Base-by-base conservation (phyloP, 2,329 filamentous ascomycete species). In the Aspergillus aculeatinus region DNA sequence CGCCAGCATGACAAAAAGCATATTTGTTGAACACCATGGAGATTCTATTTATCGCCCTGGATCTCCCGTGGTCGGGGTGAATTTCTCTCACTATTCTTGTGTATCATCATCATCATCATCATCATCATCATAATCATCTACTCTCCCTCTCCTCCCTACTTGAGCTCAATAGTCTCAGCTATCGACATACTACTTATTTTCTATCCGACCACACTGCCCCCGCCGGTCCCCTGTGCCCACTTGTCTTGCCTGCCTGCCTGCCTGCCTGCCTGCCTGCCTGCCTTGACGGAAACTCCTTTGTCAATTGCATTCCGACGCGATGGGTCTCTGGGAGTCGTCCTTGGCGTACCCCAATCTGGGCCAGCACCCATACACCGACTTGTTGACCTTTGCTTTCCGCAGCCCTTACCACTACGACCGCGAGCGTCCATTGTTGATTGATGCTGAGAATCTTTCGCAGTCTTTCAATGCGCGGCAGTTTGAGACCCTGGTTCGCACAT, bases 371-470 rank as follows among this genome's bases (percentile, higher is more conserved):
- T 73, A 74, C 63, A 74, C 72, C 48, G 78, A 80, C 66, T 69
- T 80, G 55, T 65, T 80, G 56, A 76, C 73, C 48, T 80, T 79
- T 64, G 73, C 74, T 7, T 78, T 80, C 59, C 68, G 67, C 44
- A 71, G 72, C 14, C 70, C 75, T 14, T 65, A 66, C 14, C 60
- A 63, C 21, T 78, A 76, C 60, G 74, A 77, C 51, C 66, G 68
- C 23, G 64, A 73, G n/a, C 72, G 71, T 55, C 77, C 75, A 12
- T 59, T 81, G 39, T 79, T 77, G 55, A 76, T 81, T 54, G 77
- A 80, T 60, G 77, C 78, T 10, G 72, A 73, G 51, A 68, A 78
- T 62, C 71, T 76, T 14, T 70, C 72, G 5, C 70, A 70, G 27
- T 76, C 70, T 5, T 69, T 80, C 11, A 77, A 72, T 42, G 73